Evolutionary conservation across 192 early-diverging fungal species (phyloP).

Genomic region (Umbelopsis vinacea): DNA sequence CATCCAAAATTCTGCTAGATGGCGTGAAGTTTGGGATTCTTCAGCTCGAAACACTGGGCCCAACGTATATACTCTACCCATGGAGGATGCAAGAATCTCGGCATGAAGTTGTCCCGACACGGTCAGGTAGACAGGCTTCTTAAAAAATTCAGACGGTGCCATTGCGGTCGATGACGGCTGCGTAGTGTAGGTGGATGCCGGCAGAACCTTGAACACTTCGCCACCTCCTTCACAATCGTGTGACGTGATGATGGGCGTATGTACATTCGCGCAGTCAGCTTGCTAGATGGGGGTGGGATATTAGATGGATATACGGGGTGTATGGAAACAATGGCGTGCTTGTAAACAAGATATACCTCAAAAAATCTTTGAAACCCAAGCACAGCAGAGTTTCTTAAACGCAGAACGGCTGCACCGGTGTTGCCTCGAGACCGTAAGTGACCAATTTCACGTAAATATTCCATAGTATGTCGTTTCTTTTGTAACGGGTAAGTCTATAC

Average conservation of each 20-base stretch:
- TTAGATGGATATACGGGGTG: no score
- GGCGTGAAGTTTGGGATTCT: constrained; percentile 76
- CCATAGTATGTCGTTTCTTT: constrained; percentile 79
- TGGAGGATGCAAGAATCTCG: constrained; percentile 71
- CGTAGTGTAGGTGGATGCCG: background rate
- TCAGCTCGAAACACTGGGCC: constrained; percentile 87
- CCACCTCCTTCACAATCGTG: constrained; percentile 92
- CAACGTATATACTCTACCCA: constrained; percentile 82
- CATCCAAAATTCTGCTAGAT: constrained; percentile 96
- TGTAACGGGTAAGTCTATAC: constrained; percentile 79
- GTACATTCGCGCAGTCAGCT: constrained; percentile 75
- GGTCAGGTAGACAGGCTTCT: constrained; percentile 73
- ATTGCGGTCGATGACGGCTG: constrained; percentile 31
- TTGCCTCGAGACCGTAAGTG: constrained; percentile 79
- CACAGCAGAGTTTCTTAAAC: constrained; percentile 70
- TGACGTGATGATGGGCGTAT: constrained; percentile 83
- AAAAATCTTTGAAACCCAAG: constrained; percentile 78
- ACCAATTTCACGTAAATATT: constrained; percentile 77
- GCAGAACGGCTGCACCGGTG: constrained; percentile 72
- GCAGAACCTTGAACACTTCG: constrained; percentile 74
- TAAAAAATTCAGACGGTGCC: constrained; percentile 63
- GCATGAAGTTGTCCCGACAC: constrained; percentile 89
- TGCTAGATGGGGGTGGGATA: constrained; percentile 43
- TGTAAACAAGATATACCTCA: constrained; percentile 43
- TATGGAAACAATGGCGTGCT: background rate